A percentile compares a stretch with the other conserved stretches of the same genome.
Conservation (phyloP, 768 basidiomycete species). For the Glaciozyma martinii region DNA sequence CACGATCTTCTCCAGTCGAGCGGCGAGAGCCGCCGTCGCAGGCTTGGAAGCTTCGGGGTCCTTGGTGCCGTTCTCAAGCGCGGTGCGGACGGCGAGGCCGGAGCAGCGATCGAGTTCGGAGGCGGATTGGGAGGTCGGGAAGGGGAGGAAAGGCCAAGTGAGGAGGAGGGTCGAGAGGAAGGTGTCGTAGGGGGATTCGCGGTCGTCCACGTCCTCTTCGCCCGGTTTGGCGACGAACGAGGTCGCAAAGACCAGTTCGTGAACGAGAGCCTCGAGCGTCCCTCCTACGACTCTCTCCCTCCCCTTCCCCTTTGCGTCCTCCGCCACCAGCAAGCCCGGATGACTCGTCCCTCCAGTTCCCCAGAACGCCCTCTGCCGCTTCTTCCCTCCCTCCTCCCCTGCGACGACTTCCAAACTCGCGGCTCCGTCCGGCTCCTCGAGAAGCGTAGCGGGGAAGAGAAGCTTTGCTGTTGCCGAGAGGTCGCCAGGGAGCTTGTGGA, state of each 20-base stretch:
- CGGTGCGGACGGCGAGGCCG: slow-evolving; percentile 42
- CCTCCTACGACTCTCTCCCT: slow-evolving; percentile 50
- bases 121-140: slow-evolving; percentile 43
- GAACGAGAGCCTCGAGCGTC: slow-evolving; percentile 66
- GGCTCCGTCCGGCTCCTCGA: slow-evolving; percentile 38
- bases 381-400: slow-evolving; percentile 10
- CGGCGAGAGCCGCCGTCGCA: neutral
- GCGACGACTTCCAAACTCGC: slow-evolving; percentile 3
- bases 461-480: slow-evolving; percentile 56
- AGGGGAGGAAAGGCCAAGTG: slow-evolving; percentile 53
- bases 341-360: neutral
- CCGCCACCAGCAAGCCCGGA: neutral
- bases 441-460: slow-evolving; percentile 53
- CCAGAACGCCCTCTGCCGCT: slow-evolving; percentile 30
- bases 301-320: neutral
- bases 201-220: neutral
- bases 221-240: slow-evolving; percentile 44
- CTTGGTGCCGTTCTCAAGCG: slow-evolving; percentile 57
- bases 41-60: slow-evolving; percentile 38
- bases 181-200: neutral
- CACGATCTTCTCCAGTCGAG: neutral
- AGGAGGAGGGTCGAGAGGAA: slow-evolving; percentile 38
- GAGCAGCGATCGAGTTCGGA: slow-evolving; percentile 1
- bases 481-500: slow-evolving; percentile 75
- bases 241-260: slow-evolving; percentile 72